These are phyloP conservation scores for Solanum appendiculatum DNA, from an alignment of 257 asterid species.

Conservation along the genomic window DNA sequence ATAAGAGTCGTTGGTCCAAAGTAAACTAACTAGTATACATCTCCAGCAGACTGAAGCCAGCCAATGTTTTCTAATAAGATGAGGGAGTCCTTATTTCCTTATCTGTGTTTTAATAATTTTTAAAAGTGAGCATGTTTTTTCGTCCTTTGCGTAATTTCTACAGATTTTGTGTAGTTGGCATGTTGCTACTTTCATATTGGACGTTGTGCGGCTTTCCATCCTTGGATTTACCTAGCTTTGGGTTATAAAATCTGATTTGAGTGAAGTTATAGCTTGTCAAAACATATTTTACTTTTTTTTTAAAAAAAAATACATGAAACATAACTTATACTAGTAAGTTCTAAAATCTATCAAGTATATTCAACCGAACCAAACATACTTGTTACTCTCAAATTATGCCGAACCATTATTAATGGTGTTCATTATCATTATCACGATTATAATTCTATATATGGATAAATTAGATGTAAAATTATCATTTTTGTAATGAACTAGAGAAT, in stretches of 20 bases:
- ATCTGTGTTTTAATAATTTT: not conserved
- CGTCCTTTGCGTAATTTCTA: not conserved
- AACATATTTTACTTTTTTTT: too few species aligned
- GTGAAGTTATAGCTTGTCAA: too few species aligned
- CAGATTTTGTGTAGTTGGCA: not conserved
- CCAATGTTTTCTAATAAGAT: not conserved
- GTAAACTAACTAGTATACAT: not conserved
- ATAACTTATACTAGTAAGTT: not conserved
- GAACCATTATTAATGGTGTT: not conserved
- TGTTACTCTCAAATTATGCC: not conserved
- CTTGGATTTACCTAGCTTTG: not conserved
- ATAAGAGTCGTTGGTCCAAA: not conserved
- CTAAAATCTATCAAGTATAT: not conserved
- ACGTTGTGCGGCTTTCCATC: too few species aligned
- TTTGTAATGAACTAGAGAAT: too few species aligned
- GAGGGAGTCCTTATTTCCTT: not conserved
- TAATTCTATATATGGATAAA: too few species aligned
- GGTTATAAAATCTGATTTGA: not conserved
- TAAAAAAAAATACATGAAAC: not conserved
- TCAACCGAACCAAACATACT: not conserved
- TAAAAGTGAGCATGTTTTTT: not conserved
- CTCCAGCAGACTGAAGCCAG: not conserved
- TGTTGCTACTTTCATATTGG: not conserved
- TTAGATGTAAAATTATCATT: too few species aligned
- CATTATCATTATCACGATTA: not conserved